Percentiles rank a stretch among this genome's conserved stretches.
Conservation (phyloP, 352 stramenopile genomes). For the Pythium dissotocum region DNA sequence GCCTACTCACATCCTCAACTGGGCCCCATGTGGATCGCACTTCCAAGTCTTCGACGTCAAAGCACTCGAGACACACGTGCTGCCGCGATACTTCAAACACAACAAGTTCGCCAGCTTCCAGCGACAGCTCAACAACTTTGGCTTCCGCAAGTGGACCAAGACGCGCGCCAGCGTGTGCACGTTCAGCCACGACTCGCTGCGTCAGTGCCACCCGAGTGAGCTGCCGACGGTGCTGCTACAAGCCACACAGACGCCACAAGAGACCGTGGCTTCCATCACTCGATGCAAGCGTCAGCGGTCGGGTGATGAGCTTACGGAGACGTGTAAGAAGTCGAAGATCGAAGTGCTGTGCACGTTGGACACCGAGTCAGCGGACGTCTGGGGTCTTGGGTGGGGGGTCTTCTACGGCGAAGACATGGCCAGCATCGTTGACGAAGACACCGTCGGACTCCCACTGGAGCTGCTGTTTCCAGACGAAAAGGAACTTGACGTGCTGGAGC, state of each 20-base stretch:
- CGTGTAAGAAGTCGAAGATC: constrained; percentile 6
- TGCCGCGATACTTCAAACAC: constrained; percentile 94
- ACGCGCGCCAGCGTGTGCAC: constrained; percentile 75
- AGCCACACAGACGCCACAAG: neutral
- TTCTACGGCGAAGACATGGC: neutral
- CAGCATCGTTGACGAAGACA: neutral
- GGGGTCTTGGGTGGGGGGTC: constrained; percentile 10
- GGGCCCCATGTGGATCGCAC: constrained; percentile 55
- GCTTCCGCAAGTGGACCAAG: constrained; percentile 19
- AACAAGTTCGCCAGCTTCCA: constrained; percentile 91
- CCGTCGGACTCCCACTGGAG: neutral
- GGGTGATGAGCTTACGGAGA: neutral
- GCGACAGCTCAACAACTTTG: constrained; percentile 93
- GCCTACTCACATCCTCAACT: constrained; percentile 59
- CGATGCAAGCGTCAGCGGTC: constrained; percentile 7
- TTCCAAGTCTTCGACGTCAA: constrained; percentile 69
- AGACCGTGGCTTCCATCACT: neutral
- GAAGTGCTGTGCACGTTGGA: neutral
- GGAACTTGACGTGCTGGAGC: neutral
- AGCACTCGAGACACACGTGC: constrained; percentile 61
- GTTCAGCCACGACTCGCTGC: constrained; percentile 57
- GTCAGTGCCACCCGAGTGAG: constrained; percentile 9
- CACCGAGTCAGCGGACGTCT: neutral
- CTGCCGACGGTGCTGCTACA: neutral
- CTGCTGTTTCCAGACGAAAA: neutral